phyloP scores from a whole-genome alignment of 805 yeast species.

The Kuraishia molischiana region DNA sequence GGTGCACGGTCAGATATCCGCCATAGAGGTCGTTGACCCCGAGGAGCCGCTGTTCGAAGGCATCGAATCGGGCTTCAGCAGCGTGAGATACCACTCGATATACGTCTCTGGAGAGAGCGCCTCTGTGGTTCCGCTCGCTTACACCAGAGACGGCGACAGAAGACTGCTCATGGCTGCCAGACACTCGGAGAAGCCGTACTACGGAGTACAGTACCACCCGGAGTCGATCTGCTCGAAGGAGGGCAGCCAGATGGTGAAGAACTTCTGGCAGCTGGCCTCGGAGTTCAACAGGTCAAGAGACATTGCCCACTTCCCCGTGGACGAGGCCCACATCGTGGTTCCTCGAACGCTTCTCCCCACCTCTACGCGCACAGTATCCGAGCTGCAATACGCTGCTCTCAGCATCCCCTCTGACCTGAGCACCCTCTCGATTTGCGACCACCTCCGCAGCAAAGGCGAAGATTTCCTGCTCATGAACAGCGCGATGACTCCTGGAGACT shows the following conservation, averaged over 20 bases:
- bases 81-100: constrained; percentile 87
- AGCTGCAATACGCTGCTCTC: not conserved
- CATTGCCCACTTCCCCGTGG: not conserved
- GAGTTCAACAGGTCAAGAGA: constrained; percentile 17
- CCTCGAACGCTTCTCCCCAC: not conserved
- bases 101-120: constrained; percentile 29
- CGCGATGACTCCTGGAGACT: constrained; percentile 76
- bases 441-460: constrained; percentile 13
- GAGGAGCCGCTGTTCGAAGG: constrained; percentile 24
- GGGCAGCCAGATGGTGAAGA: constrained; percentile 51
- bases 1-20: constrained; percentile 80
- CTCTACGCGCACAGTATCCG: not conserved
- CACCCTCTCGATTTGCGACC: constrained; percentile 46
- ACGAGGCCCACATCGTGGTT: not conserved
- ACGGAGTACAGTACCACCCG: constrained; percentile 95
- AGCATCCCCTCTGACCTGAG: constrained; percentile 14
- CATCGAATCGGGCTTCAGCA: constrained; percentile 36
- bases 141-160: constrained; percentile 30
- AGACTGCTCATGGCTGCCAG: constrained; percentile 71
- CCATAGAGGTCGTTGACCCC: constrained; percentile 22
- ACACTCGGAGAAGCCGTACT: constrained; percentile 57
- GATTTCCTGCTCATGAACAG: constrained; percentile 63
- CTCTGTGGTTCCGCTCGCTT: constrained; percentile 49
- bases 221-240: constrained; percentile 78
- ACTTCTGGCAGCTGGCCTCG: constrained; percentile 48